These are phyloP conservation scores for Fusarium drepaniforme DNA, from an alignment of 2,329 filamentous ascomycete species.

Conservation along the genomic window DNA sequence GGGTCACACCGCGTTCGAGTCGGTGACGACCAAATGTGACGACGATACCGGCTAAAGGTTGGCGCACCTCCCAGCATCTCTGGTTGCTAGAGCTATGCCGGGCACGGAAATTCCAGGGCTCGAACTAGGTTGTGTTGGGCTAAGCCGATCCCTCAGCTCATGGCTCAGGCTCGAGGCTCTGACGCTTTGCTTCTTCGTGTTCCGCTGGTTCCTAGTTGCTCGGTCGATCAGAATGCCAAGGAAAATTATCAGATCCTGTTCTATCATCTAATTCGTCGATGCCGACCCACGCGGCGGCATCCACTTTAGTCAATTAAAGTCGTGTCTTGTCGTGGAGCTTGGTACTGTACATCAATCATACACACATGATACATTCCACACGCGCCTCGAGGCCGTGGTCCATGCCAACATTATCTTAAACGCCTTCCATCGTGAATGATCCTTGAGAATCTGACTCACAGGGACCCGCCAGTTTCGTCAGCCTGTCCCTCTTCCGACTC, in stretches of 20 bases:
- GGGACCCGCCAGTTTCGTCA: slow-evolving; percentile 25
- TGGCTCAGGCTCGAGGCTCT: background rate
- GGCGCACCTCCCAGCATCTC: slow-evolving; percentile 4
- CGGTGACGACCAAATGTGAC: slow-evolving; percentile 21
- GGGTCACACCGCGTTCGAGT: slow-evolving; percentile 23
- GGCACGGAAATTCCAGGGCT: background rate
- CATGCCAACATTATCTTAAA: slow-evolving; percentile 12
- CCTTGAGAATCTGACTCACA: slow-evolving; percentile 34
- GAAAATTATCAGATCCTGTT: slow-evolving; percentile 43
- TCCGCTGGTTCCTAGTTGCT: slow-evolving; percentile 25
- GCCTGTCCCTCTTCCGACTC: background rate
- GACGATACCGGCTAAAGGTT: slow-evolving; percentile 17
- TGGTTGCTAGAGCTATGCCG: background rate
- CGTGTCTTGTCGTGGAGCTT: slow-evolving; percentile 4
- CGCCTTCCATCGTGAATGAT: slow-evolving; percentile 10
- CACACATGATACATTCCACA: slow-evolving; percentile 32
- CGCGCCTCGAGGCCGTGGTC: slow-evolving; percentile 13
- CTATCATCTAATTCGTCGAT: slow-evolving; percentile 22
- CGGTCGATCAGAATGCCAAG: slow-evolving; percentile 42
- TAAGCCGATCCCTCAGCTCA: slow-evolving; percentile 24
- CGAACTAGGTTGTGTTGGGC: background rate
- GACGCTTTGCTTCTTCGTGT: slow-evolving; percentile 5
- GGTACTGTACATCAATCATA: slow-evolving; percentile 20
- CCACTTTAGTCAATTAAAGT: slow-evolving; percentile 36
- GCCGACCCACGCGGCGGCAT: slow-evolving; percentile 6